Evolutionary conservation across 805 yeast species (phyloP).

Genomic region (Yarrowia osloensis): DNA sequence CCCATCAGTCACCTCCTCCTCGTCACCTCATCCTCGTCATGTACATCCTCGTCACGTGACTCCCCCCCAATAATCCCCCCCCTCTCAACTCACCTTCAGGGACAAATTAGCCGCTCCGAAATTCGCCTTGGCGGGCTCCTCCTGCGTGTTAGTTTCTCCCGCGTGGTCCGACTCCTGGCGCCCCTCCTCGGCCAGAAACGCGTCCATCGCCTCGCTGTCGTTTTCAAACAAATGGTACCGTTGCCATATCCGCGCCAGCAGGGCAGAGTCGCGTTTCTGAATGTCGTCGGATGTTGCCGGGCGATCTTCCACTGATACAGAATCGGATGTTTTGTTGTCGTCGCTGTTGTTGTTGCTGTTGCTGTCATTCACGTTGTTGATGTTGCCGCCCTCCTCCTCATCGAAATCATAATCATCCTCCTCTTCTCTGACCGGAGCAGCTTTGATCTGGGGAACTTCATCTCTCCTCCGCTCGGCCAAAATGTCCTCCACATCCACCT

Average conservation of each 20-base stretch:
- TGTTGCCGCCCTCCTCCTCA: conserved; percentile 41
- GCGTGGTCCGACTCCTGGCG: conserved; percentile 36
- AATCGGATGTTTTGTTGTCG: neutral
- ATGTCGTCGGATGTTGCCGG: conserved; percentile 32
- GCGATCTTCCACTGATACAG: conserved; percentile 23
- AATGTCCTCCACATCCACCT: conserved; percentile 12
- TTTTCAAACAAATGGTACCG: conserved; percentile 68
- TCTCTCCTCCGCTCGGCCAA: conserved; percentile 1
- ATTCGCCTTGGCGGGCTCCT: conserved; percentile 41
- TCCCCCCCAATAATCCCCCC: no score
- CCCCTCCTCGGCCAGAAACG: conserved; percentile 74
- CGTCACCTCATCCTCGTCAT: no score
- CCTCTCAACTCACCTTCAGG: conserved; percentile 54
- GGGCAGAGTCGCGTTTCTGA: conserved; percentile 33
- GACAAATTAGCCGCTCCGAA: conserved; percentile 76
- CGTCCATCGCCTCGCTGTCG: conserved; percentile 70
- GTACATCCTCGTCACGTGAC: no score
- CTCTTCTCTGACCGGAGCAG: conserved; percentile 34
- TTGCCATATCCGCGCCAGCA: conserved; percentile 50
- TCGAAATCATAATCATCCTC: conserved; percentile 48
- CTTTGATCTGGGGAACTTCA: neutral
- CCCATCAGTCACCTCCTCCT: no score
- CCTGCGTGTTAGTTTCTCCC: conserved; percentile 15
- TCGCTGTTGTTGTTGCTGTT: conserved; percentile 32
- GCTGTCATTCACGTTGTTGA: conserved; percentile 32